Percentiles rank a stretch among this genome's conserved stretches.
phyloP scores from a whole-genome alignment of 345 rosid genomes.

The Eucalyptus brandiana region DNA sequence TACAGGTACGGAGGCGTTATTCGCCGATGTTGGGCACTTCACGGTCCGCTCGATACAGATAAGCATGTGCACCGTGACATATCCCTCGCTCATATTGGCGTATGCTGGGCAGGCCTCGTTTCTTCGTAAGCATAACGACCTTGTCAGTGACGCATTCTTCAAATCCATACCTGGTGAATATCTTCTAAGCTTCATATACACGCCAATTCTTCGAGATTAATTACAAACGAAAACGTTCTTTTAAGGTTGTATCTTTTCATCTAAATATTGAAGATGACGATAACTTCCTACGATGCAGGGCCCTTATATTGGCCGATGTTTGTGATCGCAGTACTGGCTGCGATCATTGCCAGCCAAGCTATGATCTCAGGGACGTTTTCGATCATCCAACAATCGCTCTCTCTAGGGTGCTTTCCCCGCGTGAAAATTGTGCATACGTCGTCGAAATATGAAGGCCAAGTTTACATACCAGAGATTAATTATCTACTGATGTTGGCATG shows the following conservation, averaged over 20 bases:
- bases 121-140: background rate
- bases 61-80: conserved; percentile 15
- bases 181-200: background rate
- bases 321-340: conserved; percentile 19
- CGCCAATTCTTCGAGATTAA: background rate
- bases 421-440: conserved; percentile 57
- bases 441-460: conserved; percentile 29
- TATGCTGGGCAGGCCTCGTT: conserved; percentile 24
- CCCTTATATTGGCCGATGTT: conserved; percentile 43
- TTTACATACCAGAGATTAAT: conserved; percentile 42
- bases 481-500: conserved; percentile 39
- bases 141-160: conserved; percentile 1
- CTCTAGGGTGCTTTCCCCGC: conserved; percentile 42
- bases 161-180: conserved; percentile 7
- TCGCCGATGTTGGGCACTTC: conserved; percentile 56
- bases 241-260: background rate
- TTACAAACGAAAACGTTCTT: background rate
- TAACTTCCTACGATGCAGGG: background rate
- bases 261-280: background rate
- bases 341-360: conserved; percentile 49
- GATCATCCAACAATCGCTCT: conserved; percentile 38
- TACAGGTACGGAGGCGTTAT: conserved; percentile 41
- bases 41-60: conserved; percentile 27
- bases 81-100: conserved; percentile 20
- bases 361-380: conserved; percentile 46